Evolutionary conservation across 1,284 basidiomycete genomes (phyloP), one percentile per base, ranked within the genome.

Genomic region (Sanghuangporus weigelae): DNA sequence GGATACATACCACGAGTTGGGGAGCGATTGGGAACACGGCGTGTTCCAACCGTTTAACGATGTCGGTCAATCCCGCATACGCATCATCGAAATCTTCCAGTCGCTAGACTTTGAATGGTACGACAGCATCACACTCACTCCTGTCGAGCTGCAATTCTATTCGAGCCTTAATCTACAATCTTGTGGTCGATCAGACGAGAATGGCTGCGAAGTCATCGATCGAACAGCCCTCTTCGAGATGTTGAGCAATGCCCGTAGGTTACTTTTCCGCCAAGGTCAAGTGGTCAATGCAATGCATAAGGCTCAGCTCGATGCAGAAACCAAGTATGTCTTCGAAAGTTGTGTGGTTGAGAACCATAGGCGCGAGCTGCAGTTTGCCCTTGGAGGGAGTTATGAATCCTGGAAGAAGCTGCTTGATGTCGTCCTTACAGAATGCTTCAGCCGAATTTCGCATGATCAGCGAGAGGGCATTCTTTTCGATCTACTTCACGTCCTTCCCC

Each of bases 391-490:
- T 46, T 89, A 93, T 70, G 86, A 90, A 64, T 82, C 94, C 0
- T 97, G 95, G 95, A 84, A 89, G 64, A 81, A 88, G 60, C 72
- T 95, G 23, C 79, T 96, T 62, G 92, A 95, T 74, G 87, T 94
- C 69, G 84, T 89, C 1, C 80, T 97, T 14, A 86, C 86, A 46
- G 92, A 93, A 71, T 92, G 92, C 64, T 95, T 96, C 76, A 81
- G 86, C 65, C 84, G 87, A 46, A 78, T 97, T 5, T 87, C 92
- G 0, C 84, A 89, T 64, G 90, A 93, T 67, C 84, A 84, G 21
- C 84, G 92, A 23, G 94, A 96, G 73, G 87, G 84, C 63, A 89
- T 96, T 76, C 79, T 96, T 2, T 93, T 96, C 67, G 95, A 96
- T 70, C 78, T 97, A 11, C 81, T 98, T 8, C 87, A 90, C 66